Percentiles rank a stretch among this genome's conserved stretches.
These are phyloP conservation scores for Rhinocladiella mackenziei DNA, from an alignment of 2,329 filamentous ascomycete genomes.

Conservation along the genomic window DNA sequence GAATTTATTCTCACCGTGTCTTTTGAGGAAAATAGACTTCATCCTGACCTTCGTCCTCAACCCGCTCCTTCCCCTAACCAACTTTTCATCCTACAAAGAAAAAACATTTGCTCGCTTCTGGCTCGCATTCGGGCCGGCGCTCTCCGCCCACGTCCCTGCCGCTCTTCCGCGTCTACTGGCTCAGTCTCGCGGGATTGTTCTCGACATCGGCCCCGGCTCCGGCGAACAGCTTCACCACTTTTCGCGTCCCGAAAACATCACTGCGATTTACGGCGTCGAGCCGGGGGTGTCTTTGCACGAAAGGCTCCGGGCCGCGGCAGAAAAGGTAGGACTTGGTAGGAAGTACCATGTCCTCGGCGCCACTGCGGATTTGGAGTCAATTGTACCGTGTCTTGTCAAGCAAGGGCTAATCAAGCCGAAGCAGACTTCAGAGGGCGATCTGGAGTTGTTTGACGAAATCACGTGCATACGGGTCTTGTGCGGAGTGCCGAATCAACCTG, in stretches of 20 bases:
- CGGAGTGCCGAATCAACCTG: slow-evolving; percentile 47
- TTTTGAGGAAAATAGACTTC: too few species aligned
- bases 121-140: slow-evolving; percentile 12
- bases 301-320: slow-evolving; percentile 38
- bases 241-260: slow-evolving; percentile 42
- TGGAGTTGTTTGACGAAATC: slow-evolving; percentile 50
- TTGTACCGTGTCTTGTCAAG: slow-evolving; percentile 45
- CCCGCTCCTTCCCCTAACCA: slow-evolving; percentile 10
- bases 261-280: slow-evolving; percentile 52
- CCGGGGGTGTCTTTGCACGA: slow-evolving; percentile 48
- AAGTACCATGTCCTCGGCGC: slow-evolving; percentile 50
- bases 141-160: slow-evolving; percentile 9
- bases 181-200: slow-evolving; percentile 36
- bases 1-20: too few species aligned
- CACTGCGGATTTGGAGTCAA: slow-evolving; percentile 45
- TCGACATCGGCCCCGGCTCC: slow-evolving; percentile 51
- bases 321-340: slow-evolving; percentile 33
- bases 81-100: slow-evolving; percentile 26
- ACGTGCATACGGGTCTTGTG: slow-evolving; percentile 53
- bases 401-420: slow-evolving; percentile 36
- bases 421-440: slow-evolving; percentile 31
- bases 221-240: slow-evolving; percentile 47
- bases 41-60: slow-evolving; percentile 9
- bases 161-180: slow-evolving; percentile 8
- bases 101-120: slow-evolving; percentile 17